Evolutionary conservation across 2,329 filamentous ascomycete species (phyloP), one percentile per base, ranked within the genome.

Genomic region (Xylariomycetidae sp.): DNA sequence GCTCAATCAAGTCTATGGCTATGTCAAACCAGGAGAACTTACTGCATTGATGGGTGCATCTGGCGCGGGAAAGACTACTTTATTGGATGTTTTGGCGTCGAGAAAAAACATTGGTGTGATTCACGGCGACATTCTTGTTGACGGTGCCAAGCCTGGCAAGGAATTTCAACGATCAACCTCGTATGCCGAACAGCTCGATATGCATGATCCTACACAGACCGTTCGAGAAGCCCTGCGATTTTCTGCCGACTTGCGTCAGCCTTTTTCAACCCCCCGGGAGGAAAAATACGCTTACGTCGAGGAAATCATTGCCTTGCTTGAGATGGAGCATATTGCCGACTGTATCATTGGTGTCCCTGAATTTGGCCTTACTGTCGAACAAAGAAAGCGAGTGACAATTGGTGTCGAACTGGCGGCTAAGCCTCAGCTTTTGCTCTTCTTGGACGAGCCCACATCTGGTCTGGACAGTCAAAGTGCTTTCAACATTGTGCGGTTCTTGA

Each of bases 401-500:
- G 88, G 86, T 49, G 87, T 95, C 8, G 88, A 95, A 54, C 70
- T 95, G 6, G 87, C 86, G 7, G 88, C 88, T 12, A 92, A 85
- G 60, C 84, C 84, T 2, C 75, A 86, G 45, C 66, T 88, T 5
- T 70, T 88, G 2, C 70, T 89, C 15, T 89, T 89, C 69, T 63
- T 89, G 23, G 85, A 89, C 44, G 85, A 89, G 57, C 85, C 84
- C 0, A 88, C 85, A 0, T 84, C 78, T 3, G 85, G 85, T 36
- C 74, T 89, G 2, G 81, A 85, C 52, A 78, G 72, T 18, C 80
- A 85, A 55, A 79, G 73, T 36, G 82, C 84, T 13, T 88, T 82
- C 65, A 85, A 85, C 58, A 87, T 87, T 45, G 79, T 86, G 16
- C 79, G 82, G 20, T 85, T 88, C 67, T 65, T 88, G n/a, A 78